Evolutionary conservation across 2,329 filamentous ascomycete species (phyloP).

Genomic region (Neobulgaria alba): DNA sequence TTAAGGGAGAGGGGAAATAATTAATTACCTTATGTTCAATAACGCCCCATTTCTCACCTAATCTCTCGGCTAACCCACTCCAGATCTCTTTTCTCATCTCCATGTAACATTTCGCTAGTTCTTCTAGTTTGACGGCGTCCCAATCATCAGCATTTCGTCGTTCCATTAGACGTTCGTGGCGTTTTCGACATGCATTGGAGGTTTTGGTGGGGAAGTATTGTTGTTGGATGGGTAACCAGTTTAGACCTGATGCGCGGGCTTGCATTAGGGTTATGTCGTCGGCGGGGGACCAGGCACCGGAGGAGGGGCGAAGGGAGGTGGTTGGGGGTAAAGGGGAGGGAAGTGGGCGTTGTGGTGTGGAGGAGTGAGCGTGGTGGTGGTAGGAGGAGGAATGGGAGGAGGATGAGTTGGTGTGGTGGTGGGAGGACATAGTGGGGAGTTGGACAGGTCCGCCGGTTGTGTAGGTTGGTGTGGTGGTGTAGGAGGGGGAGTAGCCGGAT

Average conservation of each 20-base stretch:
- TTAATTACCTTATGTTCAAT: constrained; percentile 51
- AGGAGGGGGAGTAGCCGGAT: neutral
- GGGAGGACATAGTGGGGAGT: neutral
- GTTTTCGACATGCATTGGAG: constrained; percentile 68
- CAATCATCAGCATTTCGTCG: constrained; percentile 53
- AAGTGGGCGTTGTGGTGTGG: neutral
- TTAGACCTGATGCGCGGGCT: constrained; percentile 66
- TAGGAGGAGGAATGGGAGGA: neutral
- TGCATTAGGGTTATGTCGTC: constrained; percentile 68
- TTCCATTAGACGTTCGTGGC: constrained; percentile 78
- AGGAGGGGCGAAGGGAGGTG: constrained; percentile 40
- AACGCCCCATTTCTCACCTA: constrained; percentile 77
- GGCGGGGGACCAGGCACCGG: constrained; percentile 61
- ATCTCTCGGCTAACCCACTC: constrained; percentile 60
- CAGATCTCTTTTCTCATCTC: constrained; percentile 73
- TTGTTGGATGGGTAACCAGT: constrained; percentile 74
- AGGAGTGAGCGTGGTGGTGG: neutral
- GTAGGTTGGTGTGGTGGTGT: neutral
- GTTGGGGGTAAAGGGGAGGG: constrained; percentile 2
- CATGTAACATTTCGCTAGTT: constrained; percentile 71
- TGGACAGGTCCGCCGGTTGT: neutral
- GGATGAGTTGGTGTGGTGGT: neutral
- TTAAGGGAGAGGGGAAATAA: neutral
- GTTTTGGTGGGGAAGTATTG: constrained; percentile 71
- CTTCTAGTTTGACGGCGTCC: constrained; percentile 67